These are phyloP conservation scores for Citrus inodora DNA, from an alignment of 345 rosid genomes.

Conservation along the genomic window DNA sequence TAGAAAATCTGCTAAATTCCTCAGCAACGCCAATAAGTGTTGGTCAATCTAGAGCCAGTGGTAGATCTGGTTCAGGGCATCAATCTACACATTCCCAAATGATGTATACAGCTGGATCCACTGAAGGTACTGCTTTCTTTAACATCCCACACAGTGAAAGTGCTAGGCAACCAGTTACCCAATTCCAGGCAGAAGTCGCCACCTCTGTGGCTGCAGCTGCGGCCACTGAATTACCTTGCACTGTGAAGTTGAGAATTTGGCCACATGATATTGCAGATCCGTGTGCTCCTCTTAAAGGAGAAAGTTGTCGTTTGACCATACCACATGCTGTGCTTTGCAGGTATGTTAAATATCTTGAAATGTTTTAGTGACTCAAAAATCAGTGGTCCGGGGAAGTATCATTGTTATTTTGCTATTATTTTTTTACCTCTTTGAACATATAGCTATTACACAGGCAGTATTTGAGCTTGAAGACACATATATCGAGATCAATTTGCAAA, in stretches of 20 bases:
- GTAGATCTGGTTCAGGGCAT: constrained; percentile 38
- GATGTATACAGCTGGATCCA: constrained; percentile 36
- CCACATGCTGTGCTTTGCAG: constrained; percentile 98
- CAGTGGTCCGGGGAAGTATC: background rate
- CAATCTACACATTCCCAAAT: constrained; percentile 31
- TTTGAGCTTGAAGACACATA: background rate
- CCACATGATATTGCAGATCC: constrained; percentile 73
- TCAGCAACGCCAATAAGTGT: constrained; percentile 27
- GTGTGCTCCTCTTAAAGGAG: constrained; percentile 55
- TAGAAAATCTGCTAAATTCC: constrained; percentile 26
- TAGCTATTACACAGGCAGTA: background rate
- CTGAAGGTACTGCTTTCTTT: constrained; percentile 34
- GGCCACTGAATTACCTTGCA: constrained; percentile 93
- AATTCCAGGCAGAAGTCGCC: constrained; percentile 70
- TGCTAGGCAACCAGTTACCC: constrained; percentile 53
- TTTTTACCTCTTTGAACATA: background rate
- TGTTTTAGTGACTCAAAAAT: background rate
- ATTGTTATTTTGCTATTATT: background rate
- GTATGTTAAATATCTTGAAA: constrained; percentile 26
- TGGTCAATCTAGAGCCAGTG: constrained; percentile 23
- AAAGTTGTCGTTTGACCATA: constrained; percentile 64
- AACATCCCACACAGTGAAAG: constrained; percentile 28
- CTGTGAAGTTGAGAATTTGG: constrained; percentile 92
- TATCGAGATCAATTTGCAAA: background rate
- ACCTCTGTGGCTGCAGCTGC: constrained; percentile 67